phyloP scores from a whole-genome alignment of 208 protist species.

The Trypanosoma vivax region DNA sequence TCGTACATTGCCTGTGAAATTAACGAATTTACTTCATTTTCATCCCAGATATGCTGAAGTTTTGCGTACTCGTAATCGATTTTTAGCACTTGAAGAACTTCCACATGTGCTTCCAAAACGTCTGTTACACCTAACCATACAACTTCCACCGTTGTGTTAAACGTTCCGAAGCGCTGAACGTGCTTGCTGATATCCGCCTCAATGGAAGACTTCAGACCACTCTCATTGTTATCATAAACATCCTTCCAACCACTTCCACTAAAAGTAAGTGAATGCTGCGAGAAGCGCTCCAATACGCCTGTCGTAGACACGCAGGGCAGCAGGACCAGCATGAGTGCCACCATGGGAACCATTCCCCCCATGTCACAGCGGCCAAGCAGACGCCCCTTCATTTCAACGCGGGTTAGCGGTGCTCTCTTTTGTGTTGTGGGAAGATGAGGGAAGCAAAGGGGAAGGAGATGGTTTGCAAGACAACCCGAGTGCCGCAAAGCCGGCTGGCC shows the following conservation, averaged over 20 bases:
- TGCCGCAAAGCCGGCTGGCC: too few species aligned
- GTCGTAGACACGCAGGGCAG: not conserved
- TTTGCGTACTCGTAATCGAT: not conserved
- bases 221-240: not conserved
- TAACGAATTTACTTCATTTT: constrained; percentile 17
- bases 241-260: constrained; percentile 7
- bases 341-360: not conserved
- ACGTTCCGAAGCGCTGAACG: constrained; percentile 4
- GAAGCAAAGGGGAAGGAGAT: too few species aligned
- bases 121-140: not conserved
- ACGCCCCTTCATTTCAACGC: too few species aligned
- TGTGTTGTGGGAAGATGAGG: too few species aligned
- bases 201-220: constrained; percentile 4
- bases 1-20: constrained; percentile 8
- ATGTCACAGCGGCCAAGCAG: too few species aligned
- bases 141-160: constrained; percentile 14
- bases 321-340: not conserved
- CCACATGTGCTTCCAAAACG: constrained; percentile 5
- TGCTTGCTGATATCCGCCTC: constrained; percentile 3
- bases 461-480: too few species aligned
- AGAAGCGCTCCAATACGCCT: too few species aligned
- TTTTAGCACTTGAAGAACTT: constrained; percentile 5
- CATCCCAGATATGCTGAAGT: constrained; percentile 14
- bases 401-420: too few species aligned
- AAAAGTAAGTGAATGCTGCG: constrained; percentile 10